Evolutionary conservation across 2,329 filamentous ascomycete genomes (phyloP).

Genomic region (Thielaviopsis euricoi): DNA sequence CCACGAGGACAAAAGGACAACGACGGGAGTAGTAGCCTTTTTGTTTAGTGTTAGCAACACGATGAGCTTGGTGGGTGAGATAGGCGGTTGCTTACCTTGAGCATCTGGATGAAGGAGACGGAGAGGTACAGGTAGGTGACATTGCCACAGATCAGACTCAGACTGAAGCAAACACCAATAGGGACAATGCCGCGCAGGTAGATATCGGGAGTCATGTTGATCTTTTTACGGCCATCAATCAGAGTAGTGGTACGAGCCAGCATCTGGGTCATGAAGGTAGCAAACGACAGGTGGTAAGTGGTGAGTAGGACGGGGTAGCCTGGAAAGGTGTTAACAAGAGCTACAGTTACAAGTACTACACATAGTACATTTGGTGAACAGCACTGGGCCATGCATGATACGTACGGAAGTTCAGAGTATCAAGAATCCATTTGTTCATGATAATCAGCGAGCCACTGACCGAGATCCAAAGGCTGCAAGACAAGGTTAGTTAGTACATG

Average conservation of each 20-base stretch:
- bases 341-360: neutral
- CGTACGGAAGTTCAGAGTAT: constrained; percentile 60
- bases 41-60: neutral
- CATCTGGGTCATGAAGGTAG: constrained; percentile 85
- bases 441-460: constrained; percentile 89
- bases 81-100: constrained; percentile 47
- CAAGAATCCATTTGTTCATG: constrained; percentile 98
- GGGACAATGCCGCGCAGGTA: constrained; percentile 89
- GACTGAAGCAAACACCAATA: constrained; percentile 87
- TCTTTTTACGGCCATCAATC: constrained; percentile 85
- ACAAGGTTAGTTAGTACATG: constrained; percentile 1
- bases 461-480: constrained; percentile 51
- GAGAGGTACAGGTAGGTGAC: constrained; percentile 88
- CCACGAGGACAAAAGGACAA: constrained; percentile 83
- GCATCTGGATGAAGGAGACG: constrained; percentile 97
- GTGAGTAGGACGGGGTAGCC: constrained; percentile 68
- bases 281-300: constrained; percentile 89
- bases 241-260: constrained; percentile 78
- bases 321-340: constrained; percentile 18
- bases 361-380: neutral
- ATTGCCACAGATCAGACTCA: constrained; percentile 94
- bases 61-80: neutral
- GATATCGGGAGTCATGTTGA: constrained; percentile 91
- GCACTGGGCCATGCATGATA: neutral
- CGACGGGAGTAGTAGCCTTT: constrained; percentile 84